These are phyloP conservation scores for Fraxinus cuspidata DNA, from an alignment of 257 asterid species.

Conservation along the genomic window DNA sequence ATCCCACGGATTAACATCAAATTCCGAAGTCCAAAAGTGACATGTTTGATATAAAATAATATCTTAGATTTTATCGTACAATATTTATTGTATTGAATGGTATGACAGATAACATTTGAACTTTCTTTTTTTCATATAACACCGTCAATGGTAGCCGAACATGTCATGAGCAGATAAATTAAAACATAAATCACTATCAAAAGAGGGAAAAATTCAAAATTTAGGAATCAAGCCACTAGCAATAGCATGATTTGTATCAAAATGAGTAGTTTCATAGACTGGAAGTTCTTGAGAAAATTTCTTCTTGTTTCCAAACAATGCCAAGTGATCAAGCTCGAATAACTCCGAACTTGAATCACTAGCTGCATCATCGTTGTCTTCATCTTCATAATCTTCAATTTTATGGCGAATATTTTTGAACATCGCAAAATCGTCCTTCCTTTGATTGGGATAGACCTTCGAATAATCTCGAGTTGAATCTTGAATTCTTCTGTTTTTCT, in stretches of 20 bases:
- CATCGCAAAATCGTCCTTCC: conserved; percentile 5
- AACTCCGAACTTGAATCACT: conserved; percentile 87
- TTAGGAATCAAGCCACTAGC: conserved; percentile 55
- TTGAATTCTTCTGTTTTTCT: conserved; percentile 33
- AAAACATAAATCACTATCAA: conserved; percentile 19
- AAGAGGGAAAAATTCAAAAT: background rate
- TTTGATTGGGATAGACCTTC: background rate
- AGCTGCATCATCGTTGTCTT: conserved; percentile 43
- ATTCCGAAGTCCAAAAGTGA: conserved; percentile 31
- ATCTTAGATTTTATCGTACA: conserved; percentile 16
- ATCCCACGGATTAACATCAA: conserved; percentile 24
- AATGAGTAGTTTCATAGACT: conserved; percentile 75
- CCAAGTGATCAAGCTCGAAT: conserved; percentile 76
- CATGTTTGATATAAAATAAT: conserved; percentile 11
- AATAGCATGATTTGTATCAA: conserved; percentile 48
- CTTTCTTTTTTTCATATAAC: background rate
- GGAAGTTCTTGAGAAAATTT: conserved; percentile 77
- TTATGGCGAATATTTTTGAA: conserved; percentile 13
- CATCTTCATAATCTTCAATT: conserved; percentile 26
- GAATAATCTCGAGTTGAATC: conserved; percentile 15
- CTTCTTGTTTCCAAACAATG: conserved; percentile 40
- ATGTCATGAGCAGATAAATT: conserved; percentile 27
- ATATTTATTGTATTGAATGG: background rate
- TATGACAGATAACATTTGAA: background rate
- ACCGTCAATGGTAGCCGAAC: background rate